Percentiles rank a stretch among this genome's conserved stretches.
These are phyloP conservation scores for Pleurotus platypus DNA, from an alignment of 768 basidiomycete species.

Conservation along the genomic window DNA sequence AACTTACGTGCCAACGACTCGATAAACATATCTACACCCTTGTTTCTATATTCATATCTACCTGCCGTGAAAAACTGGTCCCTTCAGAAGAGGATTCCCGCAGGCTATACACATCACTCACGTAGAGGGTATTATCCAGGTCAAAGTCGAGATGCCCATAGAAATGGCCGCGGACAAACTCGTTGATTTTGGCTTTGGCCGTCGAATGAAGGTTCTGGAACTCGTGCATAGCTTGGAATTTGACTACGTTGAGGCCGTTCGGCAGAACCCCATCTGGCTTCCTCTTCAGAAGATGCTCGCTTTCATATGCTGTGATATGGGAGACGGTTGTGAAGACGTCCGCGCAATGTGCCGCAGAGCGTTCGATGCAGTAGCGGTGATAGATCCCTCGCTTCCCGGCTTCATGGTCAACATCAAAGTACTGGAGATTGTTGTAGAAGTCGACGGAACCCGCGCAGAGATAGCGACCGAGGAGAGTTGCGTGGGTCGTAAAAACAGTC, in stretches of 20 bases:
- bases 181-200: constrained; percentile 96
- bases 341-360: constrained; percentile 89
- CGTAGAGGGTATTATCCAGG: constrained; percentile 86
- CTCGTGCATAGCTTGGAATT: constrained; percentile 99
- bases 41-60: constrained; percentile 98
- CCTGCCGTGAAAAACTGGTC: constrained; percentile 96
- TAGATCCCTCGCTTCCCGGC: constrained; percentile 99
- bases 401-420: constrained; percentile 99
- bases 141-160: constrained; percentile 98
- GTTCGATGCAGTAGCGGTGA: constrained; percentile 96
- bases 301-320: constrained; percentile 97
- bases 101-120: constrained; percentile 27
- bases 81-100: constrained; percentile 5
- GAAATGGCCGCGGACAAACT: constrained; percentile 96
- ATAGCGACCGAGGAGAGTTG: constrained; percentile 96
- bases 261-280: constrained; percentile 97
- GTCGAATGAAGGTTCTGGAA: constrained; percentile 94
- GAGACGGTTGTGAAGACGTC: constrained; percentile 98
- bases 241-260: constrained; percentile 97
- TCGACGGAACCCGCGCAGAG: constrained; percentile 98
- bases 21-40: constrained; percentile 99
- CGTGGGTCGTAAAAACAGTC: constrained; percentile 98
- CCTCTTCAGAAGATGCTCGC: constrained; percentile 93
- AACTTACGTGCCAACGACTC: constrained; percentile 85
- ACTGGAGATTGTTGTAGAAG: constrained; percentile 99